Percentiles rank a stretch among this genome's conserved stretches.
Conservation (phyloP, 345 rosid species). For the Viola odorata region DNA sequence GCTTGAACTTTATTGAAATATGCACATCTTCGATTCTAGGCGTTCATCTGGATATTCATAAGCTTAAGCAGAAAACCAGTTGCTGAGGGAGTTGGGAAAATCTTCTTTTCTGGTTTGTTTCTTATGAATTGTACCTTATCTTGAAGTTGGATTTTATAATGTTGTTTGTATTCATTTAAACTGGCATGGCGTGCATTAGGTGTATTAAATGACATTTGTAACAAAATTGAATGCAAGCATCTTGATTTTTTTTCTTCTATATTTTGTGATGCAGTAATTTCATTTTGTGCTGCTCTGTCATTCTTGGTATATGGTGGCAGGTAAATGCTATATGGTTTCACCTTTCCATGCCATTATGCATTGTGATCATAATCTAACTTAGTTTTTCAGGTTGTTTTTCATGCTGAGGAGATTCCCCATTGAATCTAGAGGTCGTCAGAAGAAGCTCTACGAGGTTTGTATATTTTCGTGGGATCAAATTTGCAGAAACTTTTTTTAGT, state of each 20-base stretch:
- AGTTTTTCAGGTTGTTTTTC: conserved; percentile 48
- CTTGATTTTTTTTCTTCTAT: neutral
- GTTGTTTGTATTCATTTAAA: too few species aligned
- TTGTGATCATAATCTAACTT: neutral
- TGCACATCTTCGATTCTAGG: conserved; percentile 13
- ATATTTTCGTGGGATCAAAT: neutral
- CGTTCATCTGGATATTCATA: conserved; percentile 42
- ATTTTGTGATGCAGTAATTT: conserved; percentile 46
- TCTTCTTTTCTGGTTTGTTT: conserved; percentile 44
- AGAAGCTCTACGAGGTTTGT: conserved; percentile 79
- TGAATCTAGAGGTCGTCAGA: conserved; percentile 81
- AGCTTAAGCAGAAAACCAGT: conserved; percentile 23
- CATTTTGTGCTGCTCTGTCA: conserved; percentile 61
- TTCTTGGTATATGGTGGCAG: conserved; percentile 84
- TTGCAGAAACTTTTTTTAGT: too few species aligned
- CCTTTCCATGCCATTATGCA: neutral
- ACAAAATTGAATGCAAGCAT: neutral
- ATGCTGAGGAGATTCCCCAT: conserved; percentile 80
- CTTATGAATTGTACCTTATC: neutral
- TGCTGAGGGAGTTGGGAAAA: conserved; percentile 29
- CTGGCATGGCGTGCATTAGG: neutral
- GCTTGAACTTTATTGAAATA: neutral
- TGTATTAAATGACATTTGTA: too few species aligned
- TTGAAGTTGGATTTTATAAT: too few species aligned
- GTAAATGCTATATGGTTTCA: conserved; percentile 22